phyloP scores from a whole-genome alignment of 768 basidiomycete genomes.

The Sarcomyxa edulis region DNA sequence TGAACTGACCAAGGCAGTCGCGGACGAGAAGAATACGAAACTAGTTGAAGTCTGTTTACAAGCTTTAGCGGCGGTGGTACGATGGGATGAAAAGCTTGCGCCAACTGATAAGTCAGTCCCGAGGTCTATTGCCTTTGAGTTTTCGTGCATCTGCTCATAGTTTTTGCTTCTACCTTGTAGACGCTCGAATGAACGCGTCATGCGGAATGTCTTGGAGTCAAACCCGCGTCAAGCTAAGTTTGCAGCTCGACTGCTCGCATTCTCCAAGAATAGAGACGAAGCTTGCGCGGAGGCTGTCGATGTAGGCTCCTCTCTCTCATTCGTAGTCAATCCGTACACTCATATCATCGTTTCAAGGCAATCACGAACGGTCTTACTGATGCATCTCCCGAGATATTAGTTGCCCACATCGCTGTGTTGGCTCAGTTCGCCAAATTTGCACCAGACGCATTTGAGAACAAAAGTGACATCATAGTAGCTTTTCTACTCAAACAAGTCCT shows the following conservation, averaged over 20 bases:
- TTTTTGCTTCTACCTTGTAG: conserved; percentile 27
- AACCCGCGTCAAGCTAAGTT: conserved; percentile 77
- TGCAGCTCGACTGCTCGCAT: conserved; percentile 69
- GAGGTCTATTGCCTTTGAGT: too few relatives aligned
- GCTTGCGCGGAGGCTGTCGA: conserved; percentile 55
- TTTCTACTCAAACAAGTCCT: conserved; percentile 70
- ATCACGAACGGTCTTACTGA: conserved; percentile 50
- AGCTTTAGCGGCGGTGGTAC: conserved; percentile 65
- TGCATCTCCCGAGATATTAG: conserved; percentile 44
- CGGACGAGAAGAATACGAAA: conserved; percentile 50
- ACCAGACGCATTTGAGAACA: conserved; percentile 71
- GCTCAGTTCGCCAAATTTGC: conserved; percentile 66
- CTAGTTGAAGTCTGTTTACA: conserved; percentile 68
- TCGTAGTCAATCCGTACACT: background rate
- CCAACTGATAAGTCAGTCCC: conserved; percentile 65
- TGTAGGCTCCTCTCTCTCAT: conserved; percentile 32
- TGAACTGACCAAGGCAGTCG: conserved; percentile 71
- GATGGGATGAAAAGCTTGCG: conserved; percentile 50
- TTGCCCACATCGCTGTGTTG: conserved; percentile 67
- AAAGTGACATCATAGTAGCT: conserved; percentile 67
- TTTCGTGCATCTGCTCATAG: background rate
- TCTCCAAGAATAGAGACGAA: conserved; percentile 46
- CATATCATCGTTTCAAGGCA: conserved; percentile 31
- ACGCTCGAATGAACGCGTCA: conserved; percentile 60
- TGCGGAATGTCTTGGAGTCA: conserved; percentile 51